Base-by-base conservation (phyloP, 2,329 filamentous ascomycete species). In the Colletotrichum sojae region DNA sequence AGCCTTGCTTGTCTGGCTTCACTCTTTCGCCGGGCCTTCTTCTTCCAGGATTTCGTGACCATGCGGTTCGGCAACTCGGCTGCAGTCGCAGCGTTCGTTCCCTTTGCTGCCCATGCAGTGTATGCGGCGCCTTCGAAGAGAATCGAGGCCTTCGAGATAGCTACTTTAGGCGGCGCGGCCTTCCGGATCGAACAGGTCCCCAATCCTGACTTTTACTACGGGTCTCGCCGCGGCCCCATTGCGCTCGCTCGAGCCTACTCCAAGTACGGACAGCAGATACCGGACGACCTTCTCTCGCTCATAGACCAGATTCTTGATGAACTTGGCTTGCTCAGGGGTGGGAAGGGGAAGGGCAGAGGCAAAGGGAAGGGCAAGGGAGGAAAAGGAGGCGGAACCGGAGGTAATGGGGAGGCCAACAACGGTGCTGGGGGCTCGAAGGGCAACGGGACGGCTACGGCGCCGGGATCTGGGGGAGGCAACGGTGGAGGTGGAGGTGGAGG, bases 171-270 rank as follows among this genome's bases (percentile, higher is more conserved):
- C n/a, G 81, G 82, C 10, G 74, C 77, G 68, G 78, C 77, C n/a
- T 81, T 83, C 69, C 78, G 77, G 63, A 73, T 84, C 54, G 69
- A 75, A 2, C 82, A 83, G 73, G 75, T 83, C 3, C 76, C 77
- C 36, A 83, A 84, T 63, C 73, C 76, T 62, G 74, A 76, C 43
- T 83, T 78, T 72, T 71, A 71, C 40, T 73, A 73, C 22, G 69
- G 56, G 75, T 75, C 72, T 73, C 77, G 73, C 48, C 75, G 79
- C 46, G 80, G 81, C n/a, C 77, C 79, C 4, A 76, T 82, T 70
- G 80, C 80, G 6, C 73, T 82, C 16, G 79, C 78, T 52, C 79
- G 78, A 69, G 78, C 78, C 40, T 83, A 82, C 73, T 75, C 77
- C 55, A 83, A 83, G 69, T 83, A 75, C 63, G 78, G 80, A 31